phyloP scores from a whole-genome alignment of 1,284 basidiomycete genomes.

The Trichosporon ovoides region DNA sequence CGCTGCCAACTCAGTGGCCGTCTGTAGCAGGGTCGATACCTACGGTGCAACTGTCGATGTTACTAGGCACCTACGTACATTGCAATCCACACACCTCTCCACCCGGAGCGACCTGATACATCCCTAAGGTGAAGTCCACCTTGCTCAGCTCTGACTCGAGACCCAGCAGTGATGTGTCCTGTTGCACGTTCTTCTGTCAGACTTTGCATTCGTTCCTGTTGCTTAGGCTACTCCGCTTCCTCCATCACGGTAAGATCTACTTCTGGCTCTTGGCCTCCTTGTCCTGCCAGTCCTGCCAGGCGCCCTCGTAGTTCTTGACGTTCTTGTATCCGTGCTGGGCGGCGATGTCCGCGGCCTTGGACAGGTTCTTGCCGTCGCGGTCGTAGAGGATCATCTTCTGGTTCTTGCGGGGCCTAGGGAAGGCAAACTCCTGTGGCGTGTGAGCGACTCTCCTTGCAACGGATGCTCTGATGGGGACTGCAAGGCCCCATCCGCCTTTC shows the following conservation, averaged over 20 bases:
- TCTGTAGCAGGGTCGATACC: no score
- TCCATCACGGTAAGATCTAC: not conserved
- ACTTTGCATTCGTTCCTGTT: no score
- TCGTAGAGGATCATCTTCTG: slow-evolving; percentile 88
- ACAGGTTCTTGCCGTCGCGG: slow-evolving; percentile 72
- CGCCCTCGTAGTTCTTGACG: slow-evolving; percentile 67
- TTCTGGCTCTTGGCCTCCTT: slow-evolving; percentile 8
- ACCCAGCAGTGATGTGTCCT: no score
- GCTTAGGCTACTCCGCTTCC: no score
- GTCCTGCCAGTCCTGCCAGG: slow-evolving; percentile 10
- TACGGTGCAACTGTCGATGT: no score
- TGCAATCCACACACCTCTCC: no score
- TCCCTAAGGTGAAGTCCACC: no score
- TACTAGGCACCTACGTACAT: no score
- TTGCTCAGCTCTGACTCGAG: no score
- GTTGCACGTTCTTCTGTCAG: no score
- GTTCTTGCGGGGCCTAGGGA: slow-evolving; percentile 64
- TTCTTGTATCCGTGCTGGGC: slow-evolving; percentile 70
- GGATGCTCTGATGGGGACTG: not conserved
- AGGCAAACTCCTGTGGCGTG: slow-evolving; percentile 58
- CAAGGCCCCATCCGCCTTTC: not conserved
- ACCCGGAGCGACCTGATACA: no score
- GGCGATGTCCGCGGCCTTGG: slow-evolving; percentile 73
- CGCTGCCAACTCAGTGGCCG: no score
- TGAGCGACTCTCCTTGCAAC: not conserved